Evolutionary conservation across 768 basidiomycete species (phyloP).

Genomic region (Boletus eberwhitei): DNA sequence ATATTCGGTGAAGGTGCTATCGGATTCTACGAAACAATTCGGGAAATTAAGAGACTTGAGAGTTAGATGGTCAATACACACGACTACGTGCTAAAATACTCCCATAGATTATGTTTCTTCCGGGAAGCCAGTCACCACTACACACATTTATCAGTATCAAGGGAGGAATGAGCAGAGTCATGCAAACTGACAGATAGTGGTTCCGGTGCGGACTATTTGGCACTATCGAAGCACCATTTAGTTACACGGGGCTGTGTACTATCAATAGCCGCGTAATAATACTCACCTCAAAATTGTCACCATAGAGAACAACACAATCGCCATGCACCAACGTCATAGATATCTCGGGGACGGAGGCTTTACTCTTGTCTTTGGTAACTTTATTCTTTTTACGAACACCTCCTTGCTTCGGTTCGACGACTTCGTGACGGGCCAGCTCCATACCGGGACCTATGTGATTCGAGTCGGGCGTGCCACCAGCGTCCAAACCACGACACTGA

Average conservation of each 20-base stretch:
- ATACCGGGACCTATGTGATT: background rate
- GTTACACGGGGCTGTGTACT: background rate
- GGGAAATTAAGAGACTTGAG: background rate
- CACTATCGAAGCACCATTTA: slow-evolving; percentile 17
- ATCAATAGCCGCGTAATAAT: background rate
- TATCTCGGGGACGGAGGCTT: slow-evolving; percentile 16
- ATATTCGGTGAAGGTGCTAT: background rate
- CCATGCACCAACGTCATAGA: slow-evolving; percentile 39
- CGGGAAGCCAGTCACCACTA: slow-evolving; percentile 29
- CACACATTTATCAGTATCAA: slow-evolving; percentile 8
- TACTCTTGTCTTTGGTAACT: slow-evolving; percentile 14
- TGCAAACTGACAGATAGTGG: slow-evolving; percentile 29
- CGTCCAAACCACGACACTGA: background rate
- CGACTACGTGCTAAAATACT: background rate
- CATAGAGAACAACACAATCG: slow-evolving; percentile 34
- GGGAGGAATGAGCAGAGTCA: background rate
- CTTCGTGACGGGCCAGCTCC: slow-evolving; percentile 1
- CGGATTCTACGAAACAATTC: slow-evolving; percentile 1
- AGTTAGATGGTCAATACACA: background rate
- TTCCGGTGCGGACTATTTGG: slow-evolving; percentile 29
- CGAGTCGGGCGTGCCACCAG: background rate
- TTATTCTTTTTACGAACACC: slow-evolving; percentile 18
- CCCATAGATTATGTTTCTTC: slow-evolving; percentile 10
- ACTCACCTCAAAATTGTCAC: slow-evolving; percentile 42
- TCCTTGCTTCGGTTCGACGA: background rate